Evolutionary conservation across 1,284 basidiomycete genomes (phyloP).

Genomic region (Neonothopanus nambi): DNA sequence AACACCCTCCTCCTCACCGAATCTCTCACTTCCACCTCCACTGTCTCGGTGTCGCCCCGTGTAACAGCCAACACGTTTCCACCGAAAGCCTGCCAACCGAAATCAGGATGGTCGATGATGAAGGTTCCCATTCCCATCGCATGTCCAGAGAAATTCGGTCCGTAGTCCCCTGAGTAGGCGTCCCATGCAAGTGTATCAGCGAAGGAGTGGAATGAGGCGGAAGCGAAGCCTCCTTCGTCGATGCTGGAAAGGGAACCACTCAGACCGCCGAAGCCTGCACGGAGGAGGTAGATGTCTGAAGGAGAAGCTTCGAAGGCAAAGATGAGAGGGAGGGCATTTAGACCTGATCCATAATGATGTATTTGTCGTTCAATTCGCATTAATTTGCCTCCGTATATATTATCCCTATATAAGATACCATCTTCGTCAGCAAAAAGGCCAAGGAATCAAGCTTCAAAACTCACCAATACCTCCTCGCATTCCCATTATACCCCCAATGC

Average conservation of each 20-base stretch:
- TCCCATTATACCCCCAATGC: conserved; percentile 65
- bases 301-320: conserved; percentile 49
- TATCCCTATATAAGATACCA: conserved; percentile 54
- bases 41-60: conserved; percentile 28
- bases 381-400: conserved; percentile 57
- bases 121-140: conserved; percentile 54
- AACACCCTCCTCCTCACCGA: conserved; percentile 52
- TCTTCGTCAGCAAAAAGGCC: conserved; percentile 32
- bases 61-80: conserved; percentile 42
- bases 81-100: conserved; percentile 66
- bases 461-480: conserved; percentile 58
- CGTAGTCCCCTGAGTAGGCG: conserved; percentile 61
- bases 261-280: conserved; percentile 52
- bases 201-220: conserved; percentile 62
- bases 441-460: conserved; percentile 30
- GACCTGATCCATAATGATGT: conserved; percentile 60
- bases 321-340: conserved; percentile 57
- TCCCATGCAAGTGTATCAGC: conserved; percentile 60
- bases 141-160: conserved; percentile 60
- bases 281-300: conserved; percentile 52
- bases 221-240: conserved; percentile 55
- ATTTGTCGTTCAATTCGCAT: conserved; percentile 59
- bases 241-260: conserved; percentile 57
- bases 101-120: conserved; percentile 54
- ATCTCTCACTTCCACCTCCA: conserved; percentile 48